Percentiles rank a stretch among this genome's conserved stretches.
Evolutionary conservation across 2,329 filamentous ascomycete genomes (phyloP).

Genomic region (Trichoderma arundinaceum): DNA sequence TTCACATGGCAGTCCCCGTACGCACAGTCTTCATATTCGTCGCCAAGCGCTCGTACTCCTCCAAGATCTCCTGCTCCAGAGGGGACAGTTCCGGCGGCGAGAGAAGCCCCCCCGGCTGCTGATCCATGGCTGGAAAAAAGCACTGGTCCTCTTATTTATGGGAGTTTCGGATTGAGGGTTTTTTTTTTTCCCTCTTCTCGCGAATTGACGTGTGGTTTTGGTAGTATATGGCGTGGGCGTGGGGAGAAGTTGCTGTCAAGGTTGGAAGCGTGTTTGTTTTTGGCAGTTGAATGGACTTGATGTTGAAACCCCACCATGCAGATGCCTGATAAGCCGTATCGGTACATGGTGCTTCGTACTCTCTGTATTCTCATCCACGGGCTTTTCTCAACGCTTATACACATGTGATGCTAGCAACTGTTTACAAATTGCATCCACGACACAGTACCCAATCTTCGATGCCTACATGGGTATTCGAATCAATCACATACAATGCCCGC

Average conservation of each 20-base stretch:
- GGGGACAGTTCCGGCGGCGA: constrained; percentile 68
- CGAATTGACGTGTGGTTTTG: background rate
- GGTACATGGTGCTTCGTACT: background rate
- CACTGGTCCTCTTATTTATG: background rate
- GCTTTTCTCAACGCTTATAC: background rate
- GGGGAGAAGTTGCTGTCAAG: background rate
- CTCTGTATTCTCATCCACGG: background rate
- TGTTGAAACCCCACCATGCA: background rate
- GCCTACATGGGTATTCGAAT: too few species aligned
- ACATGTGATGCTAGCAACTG: too few species aligned
- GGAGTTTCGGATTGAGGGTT: too few species aligned
- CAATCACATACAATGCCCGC: background rate
- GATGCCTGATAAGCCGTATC: background rate
- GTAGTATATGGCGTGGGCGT: background rate
- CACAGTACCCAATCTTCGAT: too few species aligned
- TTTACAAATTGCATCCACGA: too few species aligned
- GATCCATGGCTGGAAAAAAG: constrained; percentile 33
- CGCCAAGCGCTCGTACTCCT: constrained; percentile 87
- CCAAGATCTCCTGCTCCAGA: constrained; percentile 90
- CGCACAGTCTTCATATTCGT: constrained; percentile 89
- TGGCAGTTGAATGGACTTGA: background rate
- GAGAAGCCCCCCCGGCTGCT: constrained; percentile 40
- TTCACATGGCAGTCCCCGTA: background rate
- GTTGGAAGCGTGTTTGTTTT: background rate
- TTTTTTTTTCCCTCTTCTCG: background rate